Conservation (phyloP, 169 alveolate genomes). For the Plasmodium vivax region DNA sequence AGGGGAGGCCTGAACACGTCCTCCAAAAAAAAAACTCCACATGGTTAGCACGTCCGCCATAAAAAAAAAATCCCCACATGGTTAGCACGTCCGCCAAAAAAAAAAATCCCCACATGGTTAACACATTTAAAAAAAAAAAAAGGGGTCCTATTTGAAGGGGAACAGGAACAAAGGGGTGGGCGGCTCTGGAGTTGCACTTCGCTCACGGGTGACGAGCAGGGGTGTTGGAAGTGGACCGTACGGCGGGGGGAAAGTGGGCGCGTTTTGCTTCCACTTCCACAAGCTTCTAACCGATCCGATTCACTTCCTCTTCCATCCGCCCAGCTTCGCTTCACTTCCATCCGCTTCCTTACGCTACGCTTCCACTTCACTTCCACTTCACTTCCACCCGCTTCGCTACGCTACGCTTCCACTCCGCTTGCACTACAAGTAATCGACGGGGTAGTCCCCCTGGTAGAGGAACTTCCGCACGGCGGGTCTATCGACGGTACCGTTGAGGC, state of each 20-base stretch:
- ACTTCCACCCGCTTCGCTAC: not conserved
- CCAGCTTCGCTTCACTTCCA: not conserved
- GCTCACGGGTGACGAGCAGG: not conserved
- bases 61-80: not conserved
- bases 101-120: not conserved
- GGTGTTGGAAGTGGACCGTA: not conserved
- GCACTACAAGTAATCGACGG: conserved; percentile 62
- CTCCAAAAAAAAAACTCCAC: not conserved
- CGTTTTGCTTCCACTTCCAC: no score
- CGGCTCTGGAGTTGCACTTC: not conserved
- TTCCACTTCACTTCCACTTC: not conserved
- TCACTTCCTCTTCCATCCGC: no score
- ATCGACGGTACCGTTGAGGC: conserved; percentile 82
- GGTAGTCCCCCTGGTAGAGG: conserved; percentile 85
- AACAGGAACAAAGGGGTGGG: not conserved
- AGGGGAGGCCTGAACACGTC: not conserved
- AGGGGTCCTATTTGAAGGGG: not conserved
- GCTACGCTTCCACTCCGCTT: not conserved
- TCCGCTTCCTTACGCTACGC: no score
- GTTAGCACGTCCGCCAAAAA: not conserved
- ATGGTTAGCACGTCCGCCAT: not conserved
- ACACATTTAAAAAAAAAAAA: not conserved
- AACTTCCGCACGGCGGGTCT: conserved; percentile 76
- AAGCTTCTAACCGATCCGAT: no score
- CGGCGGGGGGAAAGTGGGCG: not conserved